Conservation (phyloP, 2,329 filamentous ascomycete genomes). For the Neofusicoccum laricinum region DNA sequence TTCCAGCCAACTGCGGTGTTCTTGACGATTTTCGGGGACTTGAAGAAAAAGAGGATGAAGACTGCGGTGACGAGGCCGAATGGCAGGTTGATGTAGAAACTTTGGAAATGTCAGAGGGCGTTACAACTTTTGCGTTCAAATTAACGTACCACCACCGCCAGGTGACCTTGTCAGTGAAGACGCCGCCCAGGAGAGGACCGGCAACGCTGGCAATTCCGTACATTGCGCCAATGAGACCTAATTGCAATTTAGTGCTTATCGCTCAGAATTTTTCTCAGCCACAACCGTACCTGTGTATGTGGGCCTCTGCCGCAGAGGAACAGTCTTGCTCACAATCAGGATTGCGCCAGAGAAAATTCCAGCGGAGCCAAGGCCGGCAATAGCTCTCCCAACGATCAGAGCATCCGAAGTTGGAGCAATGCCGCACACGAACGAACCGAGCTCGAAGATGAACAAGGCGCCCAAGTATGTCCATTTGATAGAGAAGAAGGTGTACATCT, state of each 20-base stretch:
- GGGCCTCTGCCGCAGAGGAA: constrained; percentile 46
- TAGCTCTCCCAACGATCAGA: constrained; percentile 51
- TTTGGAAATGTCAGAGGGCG: background rate
- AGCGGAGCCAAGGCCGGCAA: constrained; percentile 50
- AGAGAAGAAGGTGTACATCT: constrained; percentile 47
- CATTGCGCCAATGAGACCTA: constrained; percentile 47
- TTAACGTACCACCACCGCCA: constrained; percentile 46
- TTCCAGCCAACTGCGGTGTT: constrained; percentile 34
- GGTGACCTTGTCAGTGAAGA: constrained; percentile 44
- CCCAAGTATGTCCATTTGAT: constrained; percentile 48
- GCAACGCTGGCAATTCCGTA: constrained; percentile 49
- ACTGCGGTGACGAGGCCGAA: constrained; percentile 45
- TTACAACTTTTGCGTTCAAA: constrained; percentile 19
- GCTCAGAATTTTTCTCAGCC: background rate
- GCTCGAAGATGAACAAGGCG: constrained; percentile 48
- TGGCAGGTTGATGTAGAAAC: constrained; percentile 54
- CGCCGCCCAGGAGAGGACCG: constrained; percentile 48
- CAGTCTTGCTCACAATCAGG: constrained; percentile 45
- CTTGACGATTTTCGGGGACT: constrained; percentile 31
- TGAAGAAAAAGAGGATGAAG: constrained; percentile 41
- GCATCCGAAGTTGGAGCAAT: constrained; percentile 48
- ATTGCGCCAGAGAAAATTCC: constrained; percentile 51
- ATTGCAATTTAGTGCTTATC: constrained; percentile 32
- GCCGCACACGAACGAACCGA: constrained; percentile 53
- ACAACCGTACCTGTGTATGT: constrained; percentile 31